Base-by-base conservation (phyloP, 2,329 filamentous ascomycete species). In the Curvularia sp. region DNA sequence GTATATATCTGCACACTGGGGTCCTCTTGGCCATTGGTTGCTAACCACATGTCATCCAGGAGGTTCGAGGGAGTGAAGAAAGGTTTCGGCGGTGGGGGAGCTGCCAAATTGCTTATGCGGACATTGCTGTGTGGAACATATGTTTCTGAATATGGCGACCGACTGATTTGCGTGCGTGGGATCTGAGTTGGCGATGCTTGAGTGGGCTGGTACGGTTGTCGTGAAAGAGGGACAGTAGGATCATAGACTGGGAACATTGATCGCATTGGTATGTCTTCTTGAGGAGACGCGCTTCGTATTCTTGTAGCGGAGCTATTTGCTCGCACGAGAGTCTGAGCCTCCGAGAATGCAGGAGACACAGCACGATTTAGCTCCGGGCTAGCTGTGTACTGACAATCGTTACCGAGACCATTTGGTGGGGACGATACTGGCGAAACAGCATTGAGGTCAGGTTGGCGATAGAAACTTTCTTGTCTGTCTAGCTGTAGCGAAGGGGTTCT, bases 191-290 rank as follows among this genome's bases (percentile, higher is more conserved):
- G 88, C 59, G 85, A 87, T 54, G 83, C 78, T 71, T 89, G 86
- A 0, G 86, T 88, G 2, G 90, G 89, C 49, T 84, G 89, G 77
- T 93, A 93, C 47, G 85, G 78, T 70, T 93, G 90, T 57, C 87
- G 85, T 55, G 86, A 82, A 3, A 92, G 82, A 5, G 89, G 82
- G 24, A 91, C 72, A 1, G 83, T 84, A 3, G 87, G 88, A 68
- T 93, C 88, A 71, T 92, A 93, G 30, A 85, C 83, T 7, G 90
- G 90, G 67, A 93, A 93, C 67, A 93, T 92, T 24, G 90, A 93
- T 31, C 85, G 84, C 67, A 90, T 83, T 0, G 83, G 79, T 5
- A 78, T 61, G 12, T 69, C 75, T 60, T 71, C 69, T 52, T 77
- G 78, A 58, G 68, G 66, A 20, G 70, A 69, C 33, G 52, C 62